Evolutionary conservation across 495 filamentous ascomycete species (phyloP).

Genomic region (Lasiosphaeriaceae sp.): DNA sequence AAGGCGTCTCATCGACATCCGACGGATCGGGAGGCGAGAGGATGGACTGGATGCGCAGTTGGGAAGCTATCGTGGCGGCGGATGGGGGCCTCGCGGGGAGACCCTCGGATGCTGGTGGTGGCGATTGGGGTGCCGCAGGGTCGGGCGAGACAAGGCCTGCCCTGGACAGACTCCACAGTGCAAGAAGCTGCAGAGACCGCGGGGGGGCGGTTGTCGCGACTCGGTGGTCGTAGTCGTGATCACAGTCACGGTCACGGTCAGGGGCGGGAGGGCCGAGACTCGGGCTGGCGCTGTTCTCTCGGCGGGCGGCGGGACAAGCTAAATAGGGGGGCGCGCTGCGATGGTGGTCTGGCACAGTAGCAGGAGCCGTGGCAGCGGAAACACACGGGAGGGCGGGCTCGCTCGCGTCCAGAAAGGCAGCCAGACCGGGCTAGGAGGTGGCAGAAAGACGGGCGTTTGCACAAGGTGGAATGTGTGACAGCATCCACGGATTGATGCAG

Average conservation of each 20-base stretch:
- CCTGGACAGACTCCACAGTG: conserved; percentile 25
- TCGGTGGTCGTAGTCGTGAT: no score
- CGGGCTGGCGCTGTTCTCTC: background rate
- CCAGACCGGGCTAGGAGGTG: conserved; percentile 5
- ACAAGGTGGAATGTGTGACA: conserved; percentile 21
- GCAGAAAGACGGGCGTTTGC: conserved; percentile 21
- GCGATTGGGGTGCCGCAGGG: background rate
- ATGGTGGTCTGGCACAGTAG: background rate
- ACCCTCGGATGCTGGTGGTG: conserved; percentile 22
- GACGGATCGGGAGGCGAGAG: conserved; percentile 43
- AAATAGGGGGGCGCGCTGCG: background rate
- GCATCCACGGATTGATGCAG: conserved; percentile 23
- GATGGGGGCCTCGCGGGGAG: conserved; percentile 8
- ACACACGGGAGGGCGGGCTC: background rate
- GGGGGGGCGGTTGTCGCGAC: conserved; percentile 18
- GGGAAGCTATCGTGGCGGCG: conserved; percentile 47
- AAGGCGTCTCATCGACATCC: conserved; percentile 34
- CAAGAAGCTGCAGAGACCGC: conserved; percentile 25
- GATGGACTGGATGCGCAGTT: conserved; percentile 47
- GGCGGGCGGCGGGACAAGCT: background rate
- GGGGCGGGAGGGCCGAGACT: conserved; percentile 1
- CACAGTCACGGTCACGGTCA: conserved; percentile 9
- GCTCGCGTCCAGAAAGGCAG: conserved; percentile 3
- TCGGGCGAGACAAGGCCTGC: conserved; percentile 1
- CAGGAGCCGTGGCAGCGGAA: background rate